phyloP scores from a whole-genome alignment of 2,329 filamentous ascomycete genomes.

The Clarireedia monteithiana region DNA sequence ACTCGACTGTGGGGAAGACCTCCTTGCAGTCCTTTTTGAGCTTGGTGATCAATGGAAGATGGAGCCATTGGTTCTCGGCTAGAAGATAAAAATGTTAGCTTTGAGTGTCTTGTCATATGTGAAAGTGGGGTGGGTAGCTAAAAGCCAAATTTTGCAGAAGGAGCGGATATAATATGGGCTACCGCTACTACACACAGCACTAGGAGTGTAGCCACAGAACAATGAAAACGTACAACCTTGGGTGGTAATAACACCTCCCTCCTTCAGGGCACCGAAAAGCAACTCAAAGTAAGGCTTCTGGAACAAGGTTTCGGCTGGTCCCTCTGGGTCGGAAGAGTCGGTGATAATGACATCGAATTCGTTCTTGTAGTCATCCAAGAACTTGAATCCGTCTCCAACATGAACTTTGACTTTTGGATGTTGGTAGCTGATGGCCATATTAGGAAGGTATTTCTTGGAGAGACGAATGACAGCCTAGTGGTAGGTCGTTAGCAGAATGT shows the following conservation, averaged over 20 bases:
- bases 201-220: slow-evolving; percentile 43
- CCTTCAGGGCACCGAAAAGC: slow-evolving; percentile 77
- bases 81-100: slow-evolving; percentile 13
- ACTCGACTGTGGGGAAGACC: slow-evolving; percentile 96
- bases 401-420: slow-evolving; percentile 91
- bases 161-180: slow-evolving; percentile 4
- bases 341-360: slow-evolving; percentile 99
- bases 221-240: slow-evolving; percentile 90
- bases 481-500: slow-evolving; percentile 11
- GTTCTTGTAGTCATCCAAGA: slow-evolving; percentile 93
- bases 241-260: slow-evolving; percentile 97
- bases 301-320: slow-evolving; percentile 93
- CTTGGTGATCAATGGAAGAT: slow-evolving; percentile 85
- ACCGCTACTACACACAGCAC: slow-evolving; percentile 26
- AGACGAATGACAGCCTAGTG: slow-evolving; percentile 83
- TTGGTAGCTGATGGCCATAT: slow-evolving; percentile 87
- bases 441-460: slow-evolving; percentile 94
- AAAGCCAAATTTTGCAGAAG: neutral
- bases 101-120: neutral
- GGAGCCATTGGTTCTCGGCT: slow-evolving; percentile 99
- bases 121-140: slow-evolving; percentile 10
- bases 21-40: slow-evolving; percentile 96
- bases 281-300: slow-evolving; percentile 98
- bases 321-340: slow-evolving; percentile 95
- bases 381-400: slow-evolving; percentile 97